A percentile compares a stretch with the other conserved stretches of the same genome.
Conservation (phyloP, 371 early-diverging fungal genomes). For the Catenaria anguillulae region DNA sequence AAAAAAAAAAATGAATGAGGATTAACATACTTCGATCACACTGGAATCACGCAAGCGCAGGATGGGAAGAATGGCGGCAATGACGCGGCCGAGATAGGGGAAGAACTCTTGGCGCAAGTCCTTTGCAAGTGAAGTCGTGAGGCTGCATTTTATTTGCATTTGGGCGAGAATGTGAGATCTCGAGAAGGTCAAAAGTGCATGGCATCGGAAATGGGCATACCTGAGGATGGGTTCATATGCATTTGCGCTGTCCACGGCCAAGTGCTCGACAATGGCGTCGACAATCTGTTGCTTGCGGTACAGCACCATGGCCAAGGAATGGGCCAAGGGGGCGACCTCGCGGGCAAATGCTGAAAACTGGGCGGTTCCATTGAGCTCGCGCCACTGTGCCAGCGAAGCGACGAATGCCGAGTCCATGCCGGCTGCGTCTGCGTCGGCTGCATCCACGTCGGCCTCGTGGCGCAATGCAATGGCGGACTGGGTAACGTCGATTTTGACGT, state of each 20-base stretch:
- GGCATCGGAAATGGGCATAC: constrained; percentile 26
- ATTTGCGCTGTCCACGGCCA: constrained; percentile 39
- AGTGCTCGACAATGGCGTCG: constrained; percentile 41
- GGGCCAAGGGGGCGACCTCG: constrained; percentile 44
- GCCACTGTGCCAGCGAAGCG: constrained; percentile 58
- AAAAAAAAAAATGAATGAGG: not conserved
- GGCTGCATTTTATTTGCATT: too few species aligned
- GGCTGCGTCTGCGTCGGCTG: constrained; percentile 10
- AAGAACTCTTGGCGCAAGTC: constrained; percentile 85
- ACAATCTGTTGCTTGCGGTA: constrained; percentile 72
- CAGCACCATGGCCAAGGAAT: constrained; percentile 68
- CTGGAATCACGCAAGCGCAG: constrained; percentile 49
- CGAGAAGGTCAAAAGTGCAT: not conserved
- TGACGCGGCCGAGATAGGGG: constrained; percentile 51
- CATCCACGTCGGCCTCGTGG: constrained; percentile 1
- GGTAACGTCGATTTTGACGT: constrained; percentile 59
- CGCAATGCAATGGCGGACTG: constrained; percentile 26
- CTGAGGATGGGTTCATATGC: constrained; percentile 61
- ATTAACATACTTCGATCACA: constrained; percentile 52
- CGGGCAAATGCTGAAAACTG: constrained; percentile 52
- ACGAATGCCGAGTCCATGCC: constrained; percentile 65
- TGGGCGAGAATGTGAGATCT: too few species aligned
- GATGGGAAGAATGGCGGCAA: constrained; percentile 42
- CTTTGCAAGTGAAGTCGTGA: constrained; percentile 62
- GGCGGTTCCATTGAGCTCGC: constrained; percentile 70